Percentiles rank a stretch among this genome's conserved stretches.
phyloP scores from a whole-genome alignment of 148 eudicot species.

The Vaccinium myrtillus region DNA sequence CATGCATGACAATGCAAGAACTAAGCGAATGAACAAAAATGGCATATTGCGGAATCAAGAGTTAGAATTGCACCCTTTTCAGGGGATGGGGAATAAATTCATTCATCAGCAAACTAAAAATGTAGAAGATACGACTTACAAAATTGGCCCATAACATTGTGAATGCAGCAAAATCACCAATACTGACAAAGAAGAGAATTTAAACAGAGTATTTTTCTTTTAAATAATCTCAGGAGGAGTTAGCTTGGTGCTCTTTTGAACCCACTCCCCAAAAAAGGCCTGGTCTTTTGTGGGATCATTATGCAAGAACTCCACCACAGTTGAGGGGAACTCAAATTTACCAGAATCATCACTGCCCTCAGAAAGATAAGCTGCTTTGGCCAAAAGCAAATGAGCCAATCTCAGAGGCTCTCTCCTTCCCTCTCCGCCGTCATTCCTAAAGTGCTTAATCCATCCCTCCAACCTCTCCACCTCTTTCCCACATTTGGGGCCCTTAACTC shows the following conservation, averaged over 20 bases:
- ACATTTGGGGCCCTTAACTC: conserved; percentile 73
- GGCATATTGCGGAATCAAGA: neutral
- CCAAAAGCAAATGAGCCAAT: conserved; percentile 77
- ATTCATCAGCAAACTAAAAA: conserved; percentile 1
- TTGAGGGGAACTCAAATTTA: conserved; percentile 62
- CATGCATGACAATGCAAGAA: neutral
- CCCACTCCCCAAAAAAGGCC: neutral
- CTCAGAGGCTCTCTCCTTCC: conserved; percentile 55
- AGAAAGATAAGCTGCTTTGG: conserved; percentile 53
- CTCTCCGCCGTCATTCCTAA: conserved; percentile 24
- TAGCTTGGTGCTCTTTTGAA: neutral
- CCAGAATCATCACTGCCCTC: conserved; percentile 35
- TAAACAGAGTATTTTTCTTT: neutral
- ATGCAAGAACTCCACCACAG: conserved; percentile 64
- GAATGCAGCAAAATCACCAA: conserved; percentile 3
- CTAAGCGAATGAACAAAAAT: neutral
- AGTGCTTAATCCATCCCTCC: conserved; percentile 73
- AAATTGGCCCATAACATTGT: neutral
- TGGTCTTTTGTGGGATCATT: conserved; percentile 53
- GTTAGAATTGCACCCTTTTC: neutral
- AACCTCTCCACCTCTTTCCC: conserved; percentile 61
- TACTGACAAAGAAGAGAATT: neutral
- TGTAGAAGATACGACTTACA: neutral
- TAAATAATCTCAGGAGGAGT: neutral
- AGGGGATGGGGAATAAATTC: neutral